These are phyloP conservation scores for Aspergillus caelatus DNA, from an alignment of 2,329 filamentous ascomycete species.

Conservation along the genomic window DNA sequence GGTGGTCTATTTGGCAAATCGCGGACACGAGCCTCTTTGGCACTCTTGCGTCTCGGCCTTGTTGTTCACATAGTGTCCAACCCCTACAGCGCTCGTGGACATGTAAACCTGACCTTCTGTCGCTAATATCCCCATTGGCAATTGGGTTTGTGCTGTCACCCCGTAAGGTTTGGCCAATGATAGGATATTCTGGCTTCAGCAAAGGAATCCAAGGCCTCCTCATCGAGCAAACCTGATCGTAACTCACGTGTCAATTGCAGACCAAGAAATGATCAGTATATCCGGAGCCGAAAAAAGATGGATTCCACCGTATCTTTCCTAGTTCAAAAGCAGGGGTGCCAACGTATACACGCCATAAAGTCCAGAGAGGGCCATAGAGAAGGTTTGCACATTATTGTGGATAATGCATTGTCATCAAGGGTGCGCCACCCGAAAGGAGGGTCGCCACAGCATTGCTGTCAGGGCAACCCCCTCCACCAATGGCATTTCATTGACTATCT, in stretches of 20 bases:
- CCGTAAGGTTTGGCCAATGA: not conserved
- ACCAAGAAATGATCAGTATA: not conserved
- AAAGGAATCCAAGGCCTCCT: not conserved
- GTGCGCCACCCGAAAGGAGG: not conserved
- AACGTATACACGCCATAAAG: not conserved
- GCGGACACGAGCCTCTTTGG: no score
- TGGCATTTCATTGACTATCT: constrained; percentile 6
- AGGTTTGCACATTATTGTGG: not conserved
- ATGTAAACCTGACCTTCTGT: not conserved
- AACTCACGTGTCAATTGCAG: not conserved
- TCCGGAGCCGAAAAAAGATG: no score
- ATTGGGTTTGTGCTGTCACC: not conserved
- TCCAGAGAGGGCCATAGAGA: not conserved
- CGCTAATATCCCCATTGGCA: not conserved
- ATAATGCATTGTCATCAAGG: not conserved
- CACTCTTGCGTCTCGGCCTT: not conserved
- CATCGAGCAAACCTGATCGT: not conserved
- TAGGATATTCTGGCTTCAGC: not conserved
- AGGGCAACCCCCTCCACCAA: constrained; percentile 8
- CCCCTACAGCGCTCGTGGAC: not conserved
- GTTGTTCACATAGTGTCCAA: not conserved
- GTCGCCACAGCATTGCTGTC: constrained; percentile 15
- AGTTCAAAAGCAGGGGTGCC: not conserved
- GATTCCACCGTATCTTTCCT: no score
- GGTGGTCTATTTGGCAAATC: no score